A percentile compares a stretch with the other conserved stretches of the same genome.
These are phyloP conservation scores for Mycogone perniciosa DNA, from an alignment of 2,329 filamentous ascomycete species.

Conservation along the genomic window DNA sequence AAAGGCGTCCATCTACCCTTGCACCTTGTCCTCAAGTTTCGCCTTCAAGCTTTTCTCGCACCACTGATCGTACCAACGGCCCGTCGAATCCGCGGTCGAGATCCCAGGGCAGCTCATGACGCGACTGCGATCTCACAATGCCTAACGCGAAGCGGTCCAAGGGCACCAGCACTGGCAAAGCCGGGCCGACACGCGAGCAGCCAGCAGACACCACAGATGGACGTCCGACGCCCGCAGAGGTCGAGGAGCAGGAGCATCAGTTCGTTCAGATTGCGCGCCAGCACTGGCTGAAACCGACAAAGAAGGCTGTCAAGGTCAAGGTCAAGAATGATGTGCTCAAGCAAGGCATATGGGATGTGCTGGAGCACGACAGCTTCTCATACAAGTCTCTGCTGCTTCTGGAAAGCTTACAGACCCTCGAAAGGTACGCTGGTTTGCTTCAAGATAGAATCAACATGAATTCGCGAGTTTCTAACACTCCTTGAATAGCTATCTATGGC, in stretches of 20 bases:
- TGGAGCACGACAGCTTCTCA: slow-evolving; percentile 76
- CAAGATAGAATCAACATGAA: too few relatives aligned
- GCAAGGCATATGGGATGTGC: slow-evolving; percentile 77
- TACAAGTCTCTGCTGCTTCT: slow-evolving; percentile 73
- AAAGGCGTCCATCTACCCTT: neutral
- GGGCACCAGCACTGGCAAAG: slow-evolving; percentile 41
- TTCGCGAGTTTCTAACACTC: slow-evolving; percentile 18
- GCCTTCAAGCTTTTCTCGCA: slow-evolving; percentile 1
- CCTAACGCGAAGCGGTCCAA: slow-evolving; percentile 55
- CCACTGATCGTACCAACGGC: neutral
- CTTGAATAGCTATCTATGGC: slow-evolving; percentile 75
- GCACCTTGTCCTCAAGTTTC: slow-evolving; percentile 1
- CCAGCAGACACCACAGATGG: slow-evolving; percentile 31
- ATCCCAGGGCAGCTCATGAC: slow-evolving; percentile 6
- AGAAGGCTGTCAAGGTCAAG: slow-evolving; percentile 57
- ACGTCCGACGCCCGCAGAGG: slow-evolving; percentile 53
- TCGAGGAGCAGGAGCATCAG: slow-evolving; percentile 63
- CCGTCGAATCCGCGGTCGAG: neutral
- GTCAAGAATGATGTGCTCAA: slow-evolving; percentile 83
- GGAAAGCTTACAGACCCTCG: slow-evolving; percentile 84
- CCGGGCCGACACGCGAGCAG: slow-evolving; percentile 30
- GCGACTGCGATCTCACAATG: slow-evolving; percentile 34
- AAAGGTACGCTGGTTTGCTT: slow-evolving; percentile 50
- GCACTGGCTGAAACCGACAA: slow-evolving; percentile 70
- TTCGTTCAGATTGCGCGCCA: slow-evolving; percentile 75